phyloP scores from a whole-genome alignment of 73 alveolate genomes.

The Effrenium voratum region DNA sequence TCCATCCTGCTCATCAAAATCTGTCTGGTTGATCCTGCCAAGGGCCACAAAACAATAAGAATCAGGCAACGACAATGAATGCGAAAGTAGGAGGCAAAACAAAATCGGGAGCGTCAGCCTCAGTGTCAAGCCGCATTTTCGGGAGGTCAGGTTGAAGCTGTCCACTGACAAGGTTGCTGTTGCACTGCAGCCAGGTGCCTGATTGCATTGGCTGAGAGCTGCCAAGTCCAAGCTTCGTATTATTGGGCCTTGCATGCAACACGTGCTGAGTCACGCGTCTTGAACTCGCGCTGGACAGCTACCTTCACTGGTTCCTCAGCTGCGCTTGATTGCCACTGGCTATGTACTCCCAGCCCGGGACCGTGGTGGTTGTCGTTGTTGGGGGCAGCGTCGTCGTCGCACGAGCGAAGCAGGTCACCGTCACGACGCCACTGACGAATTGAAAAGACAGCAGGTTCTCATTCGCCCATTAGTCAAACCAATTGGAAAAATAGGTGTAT shows the following conservation, averaged over 20 bases:
- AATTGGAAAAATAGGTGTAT: no score
- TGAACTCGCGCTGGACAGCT: constrained; percentile 5
- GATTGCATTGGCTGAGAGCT: background rate
- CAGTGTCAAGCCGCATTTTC: constrained; percentile 61
- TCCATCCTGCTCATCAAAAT: constrained; percentile 68
- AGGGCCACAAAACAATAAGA: background rate
- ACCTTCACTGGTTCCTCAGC: no score
- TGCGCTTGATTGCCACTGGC: no score
- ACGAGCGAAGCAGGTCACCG: constrained; percentile 61
- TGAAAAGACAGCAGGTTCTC: background rate
- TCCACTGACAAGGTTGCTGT: constrained; percentile 50
- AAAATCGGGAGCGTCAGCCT: background rate
- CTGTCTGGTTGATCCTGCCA: constrained; percentile 65
- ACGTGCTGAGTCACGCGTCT: constrained; percentile 28
- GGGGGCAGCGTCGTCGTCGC: constrained; percentile 66
- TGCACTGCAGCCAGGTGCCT: constrained; percentile 84
- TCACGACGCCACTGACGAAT: constrained; percentile 67
- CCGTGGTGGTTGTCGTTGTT: constrained; percentile 41
- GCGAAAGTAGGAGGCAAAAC: background rate
- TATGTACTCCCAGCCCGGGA: background rate
- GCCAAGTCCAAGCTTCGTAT: no score
- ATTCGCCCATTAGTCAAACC: background rate
- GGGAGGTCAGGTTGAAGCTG: constrained; percentile 54
- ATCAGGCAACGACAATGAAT: background rate
- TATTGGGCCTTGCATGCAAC: constrained; percentile 53